These are phyloP conservation scores for Botrytis elliptica DNA, from an alignment of 2,329 filamentous ascomycete species.

Conservation along the genomic window DNA sequence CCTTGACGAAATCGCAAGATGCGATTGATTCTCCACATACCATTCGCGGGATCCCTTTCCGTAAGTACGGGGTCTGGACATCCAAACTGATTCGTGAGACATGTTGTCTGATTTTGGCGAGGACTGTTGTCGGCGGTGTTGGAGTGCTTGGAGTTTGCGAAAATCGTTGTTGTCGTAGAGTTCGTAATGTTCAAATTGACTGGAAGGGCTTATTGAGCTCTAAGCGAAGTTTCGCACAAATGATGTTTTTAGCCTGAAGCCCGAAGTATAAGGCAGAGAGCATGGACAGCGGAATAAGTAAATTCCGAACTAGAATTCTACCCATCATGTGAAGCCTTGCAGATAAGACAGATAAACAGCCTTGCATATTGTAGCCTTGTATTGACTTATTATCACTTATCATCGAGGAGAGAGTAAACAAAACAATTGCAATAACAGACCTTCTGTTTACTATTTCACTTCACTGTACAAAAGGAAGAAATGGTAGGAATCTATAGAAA, in stretches of 20 bases:
- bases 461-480: not conserved
- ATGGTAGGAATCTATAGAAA: not conserved
- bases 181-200: constrained; percentile 2
- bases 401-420: not conserved
- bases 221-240: constrained; percentile 21
- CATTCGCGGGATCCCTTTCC: constrained; percentile 94
- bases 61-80: constrained; percentile 95
- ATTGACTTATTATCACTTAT: not conserved
- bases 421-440: not conserved
- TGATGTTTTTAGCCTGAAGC: not conserved
- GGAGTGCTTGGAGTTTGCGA: constrained; percentile 19
- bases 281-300: not conserved
- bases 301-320: not conserved
- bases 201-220: constrained; percentile 18
- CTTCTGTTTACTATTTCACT: not conserved
- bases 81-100: constrained; percentile 98
- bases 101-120: constrained; percentile 49
- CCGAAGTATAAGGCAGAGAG: fast-evolving
- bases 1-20: not conserved
- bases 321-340: not conserved
- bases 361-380: not conserved
- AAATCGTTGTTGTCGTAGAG: constrained; percentile 14
- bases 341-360: not conserved
- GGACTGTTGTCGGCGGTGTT: constrained; percentile 25
- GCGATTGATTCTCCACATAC: constrained; percentile 56